phyloP scores from a whole-genome alignment of 1,284 basidiomycete genomes.

The Malassezia psittaci region DNA sequence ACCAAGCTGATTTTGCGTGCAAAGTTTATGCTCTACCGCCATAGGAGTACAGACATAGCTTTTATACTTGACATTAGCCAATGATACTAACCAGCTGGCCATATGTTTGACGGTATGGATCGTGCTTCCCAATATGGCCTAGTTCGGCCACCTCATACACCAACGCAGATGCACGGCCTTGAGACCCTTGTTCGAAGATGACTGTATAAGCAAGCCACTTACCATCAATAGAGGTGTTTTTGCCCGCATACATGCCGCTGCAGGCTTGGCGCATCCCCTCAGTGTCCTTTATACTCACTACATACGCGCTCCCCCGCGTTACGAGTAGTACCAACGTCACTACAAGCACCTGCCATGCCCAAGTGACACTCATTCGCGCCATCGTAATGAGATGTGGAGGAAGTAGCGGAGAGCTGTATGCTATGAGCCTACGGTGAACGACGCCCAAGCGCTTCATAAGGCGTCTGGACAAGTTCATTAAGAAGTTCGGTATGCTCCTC shows the following conservation, averaged over 20 bases:
- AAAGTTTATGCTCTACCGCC: conserved; percentile 23
- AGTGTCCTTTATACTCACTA: conserved; percentile 49
- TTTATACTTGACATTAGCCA: conserved; percentile 15
- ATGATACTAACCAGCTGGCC: not conserved
- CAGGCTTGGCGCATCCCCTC: conserved; percentile 70
- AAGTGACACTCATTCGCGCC: not conserved
- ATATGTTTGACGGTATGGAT: conserved; percentile 16
- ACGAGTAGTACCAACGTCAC: not conserved
- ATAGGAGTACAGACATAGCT: conserved; percentile 59
- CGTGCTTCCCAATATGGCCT: conserved; percentile 62
- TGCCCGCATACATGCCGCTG: conserved; percentile 81
- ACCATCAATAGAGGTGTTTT: conserved; percentile 77
- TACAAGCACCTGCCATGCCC: not conserved
- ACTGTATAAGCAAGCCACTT: conserved; percentile 53
- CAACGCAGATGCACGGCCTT: conserved; percentile 83
- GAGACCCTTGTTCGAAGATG: conserved; percentile 63
- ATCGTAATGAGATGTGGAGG: not conserved
- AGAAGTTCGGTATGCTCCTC: not conserved
- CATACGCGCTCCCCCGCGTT: conserved; percentile 19
- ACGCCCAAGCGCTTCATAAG: conserved; percentile 1
- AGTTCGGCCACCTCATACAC: conserved; percentile 91
- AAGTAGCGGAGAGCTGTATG: not conserved
- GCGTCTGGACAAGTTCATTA: not conserved
- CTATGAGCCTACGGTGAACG: not conserved
- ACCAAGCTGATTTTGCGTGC: conserved; percentile 28